Evolutionary conservation across 129 eudicot genomes (phyloP).

Genomic region (Heracleum sosnowskyi): DNA sequence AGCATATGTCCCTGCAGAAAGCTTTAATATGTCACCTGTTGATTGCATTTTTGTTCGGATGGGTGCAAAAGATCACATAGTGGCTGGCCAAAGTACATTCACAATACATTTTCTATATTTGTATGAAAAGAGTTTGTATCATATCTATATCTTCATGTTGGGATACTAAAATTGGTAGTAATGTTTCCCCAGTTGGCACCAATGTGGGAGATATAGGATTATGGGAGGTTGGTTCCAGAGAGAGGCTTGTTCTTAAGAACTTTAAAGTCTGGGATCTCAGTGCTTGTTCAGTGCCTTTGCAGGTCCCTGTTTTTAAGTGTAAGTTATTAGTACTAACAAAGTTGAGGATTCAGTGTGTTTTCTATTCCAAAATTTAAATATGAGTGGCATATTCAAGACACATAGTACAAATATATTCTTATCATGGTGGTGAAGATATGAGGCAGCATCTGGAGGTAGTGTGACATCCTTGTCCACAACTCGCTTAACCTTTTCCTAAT

Average conservation of each 20-base stretch:
- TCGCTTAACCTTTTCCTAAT: neutral
- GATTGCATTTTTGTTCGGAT: slow-evolving; percentile 89
- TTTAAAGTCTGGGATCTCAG: slow-evolving; percentile 83
- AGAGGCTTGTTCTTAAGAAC: slow-evolving; percentile 50
- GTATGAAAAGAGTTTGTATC: too few relatives aligned
- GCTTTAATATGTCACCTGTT: slow-evolving; percentile 73
- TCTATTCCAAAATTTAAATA: slow-evolving; percentile 12
- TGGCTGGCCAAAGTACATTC: slow-evolving; percentile 99
- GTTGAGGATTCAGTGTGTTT: slow-evolving; percentile 4
- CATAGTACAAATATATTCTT: slow-evolving; percentile 51
- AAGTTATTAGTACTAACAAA: neutral
- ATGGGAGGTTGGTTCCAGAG: slow-evolving; percentile 79
- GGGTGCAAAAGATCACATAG: slow-evolving; percentile 99
- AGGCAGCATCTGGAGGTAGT: slow-evolving; percentile 59
- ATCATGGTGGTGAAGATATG: slow-evolving; percentile 49
- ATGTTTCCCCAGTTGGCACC: slow-evolving; percentile 59
- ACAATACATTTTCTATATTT: too few relatives aligned
- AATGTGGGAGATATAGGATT: slow-evolving; percentile 70
- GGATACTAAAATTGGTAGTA: slow-evolving; percentile 3
- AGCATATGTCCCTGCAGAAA: slow-evolving; percentile 94
- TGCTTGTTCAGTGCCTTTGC: slow-evolving; percentile 60
- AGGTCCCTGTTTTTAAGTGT: slow-evolving; percentile 26
- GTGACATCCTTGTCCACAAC: neutral
- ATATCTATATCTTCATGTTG: neutral
- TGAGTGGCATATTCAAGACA: slow-evolving; percentile 81